Evolutionary conservation across 2,329 filamentous ascomycete genomes (phyloP).

Genomic region (Clonostachys sp.): DNA sequence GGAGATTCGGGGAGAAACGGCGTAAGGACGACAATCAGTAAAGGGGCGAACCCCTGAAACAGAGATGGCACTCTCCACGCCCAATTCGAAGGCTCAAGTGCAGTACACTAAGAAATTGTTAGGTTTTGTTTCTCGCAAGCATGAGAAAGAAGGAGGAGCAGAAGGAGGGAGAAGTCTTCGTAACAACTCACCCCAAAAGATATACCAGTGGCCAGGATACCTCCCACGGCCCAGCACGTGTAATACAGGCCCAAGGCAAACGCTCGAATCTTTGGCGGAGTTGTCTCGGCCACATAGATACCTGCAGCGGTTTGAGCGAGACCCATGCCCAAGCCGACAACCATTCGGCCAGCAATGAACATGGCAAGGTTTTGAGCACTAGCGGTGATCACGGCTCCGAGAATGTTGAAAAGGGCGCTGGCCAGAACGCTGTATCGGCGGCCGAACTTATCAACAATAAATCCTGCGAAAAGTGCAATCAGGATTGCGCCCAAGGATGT

Average conservation of each 20-base stretch:
- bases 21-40: conserved; percentile 4
- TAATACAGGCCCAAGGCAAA: conserved; percentile 7
- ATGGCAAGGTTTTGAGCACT: conserved; percentile 41
- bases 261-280: conserved; percentile 15
- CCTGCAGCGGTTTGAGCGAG: conserved; percentile 35
- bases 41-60: conserved; percentile 16
- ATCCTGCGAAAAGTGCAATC: conserved; percentile 33
- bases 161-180: background rate
- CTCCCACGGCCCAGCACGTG: conserved; percentile 14
- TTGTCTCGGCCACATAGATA: conserved; percentile 42
- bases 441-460: conserved; percentile 22
- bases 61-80: conserved; percentile 24
- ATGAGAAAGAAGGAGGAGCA: conserved; percentile 3
- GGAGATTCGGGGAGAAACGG: conserved; percentile 53
- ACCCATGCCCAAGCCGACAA: conserved; percentile 37
- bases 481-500: conserved; percentile 48
- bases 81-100: conserved; percentile 16
- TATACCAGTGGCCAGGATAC: conserved; percentile 10
- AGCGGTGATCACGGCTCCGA: conserved; percentile 39
- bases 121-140: background rate
- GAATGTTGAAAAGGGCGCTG: conserved; percentile 29
- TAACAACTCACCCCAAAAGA: conserved; percentile 11
- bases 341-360: conserved; percentile 38
- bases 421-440: conserved; percentile 14
- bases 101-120: conserved; percentile 11